A percentile compares a stretch with the other conserved stretches of the same genome.
Conservation (phyloP, 805 yeast species). For the Candida germanica region DNA sequence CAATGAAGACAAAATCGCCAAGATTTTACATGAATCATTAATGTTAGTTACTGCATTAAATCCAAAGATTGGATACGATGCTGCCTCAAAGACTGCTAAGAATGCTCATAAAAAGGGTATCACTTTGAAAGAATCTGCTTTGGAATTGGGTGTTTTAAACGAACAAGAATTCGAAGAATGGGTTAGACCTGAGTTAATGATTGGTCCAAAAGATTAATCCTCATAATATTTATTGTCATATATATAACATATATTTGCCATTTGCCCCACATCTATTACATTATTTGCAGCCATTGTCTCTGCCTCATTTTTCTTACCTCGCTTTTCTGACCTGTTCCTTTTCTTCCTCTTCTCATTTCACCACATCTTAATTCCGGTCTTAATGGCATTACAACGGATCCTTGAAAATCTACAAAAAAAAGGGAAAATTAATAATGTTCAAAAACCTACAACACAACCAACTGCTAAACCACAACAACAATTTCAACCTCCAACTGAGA, state of each 20-base stretch:
- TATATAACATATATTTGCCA: slow-evolving; percentile 3
- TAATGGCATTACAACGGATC: slow-evolving; percentile 30
- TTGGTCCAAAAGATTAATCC: slow-evolving; percentile 75
- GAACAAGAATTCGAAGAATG: slow-evolving; percentile 90
- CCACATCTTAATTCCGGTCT: no score
- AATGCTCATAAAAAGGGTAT: slow-evolving; percentile 97
- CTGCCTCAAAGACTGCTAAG: slow-evolving; percentile 96
- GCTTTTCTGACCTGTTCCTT: no score
- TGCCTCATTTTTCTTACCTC: no score
- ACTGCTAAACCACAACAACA: neutral
- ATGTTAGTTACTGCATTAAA: slow-evolving; percentile 98
- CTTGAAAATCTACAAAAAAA: slow-evolving; percentile 30
- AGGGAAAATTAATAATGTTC: slow-evolving; percentile 15
- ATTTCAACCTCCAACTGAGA: slow-evolving; percentile 12
- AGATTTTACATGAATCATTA: slow-evolving; percentile 87
- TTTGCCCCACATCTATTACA: no score
- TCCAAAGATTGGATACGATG: slow-evolving; percentile 98
- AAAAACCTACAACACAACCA: neutral
- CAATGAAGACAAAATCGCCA: slow-evolving; percentile 80
- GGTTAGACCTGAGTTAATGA: slow-evolving; percentile 98
- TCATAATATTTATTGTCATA: neutral
- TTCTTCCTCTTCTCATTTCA: no score
- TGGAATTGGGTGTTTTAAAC: slow-evolving; percentile 82
- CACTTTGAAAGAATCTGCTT: slow-evolving; percentile 90
- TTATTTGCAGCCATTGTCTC: neutral